phyloP scores from a whole-genome alignment of 768 basidiomycete genomes.

The Mycena metata region DNA sequence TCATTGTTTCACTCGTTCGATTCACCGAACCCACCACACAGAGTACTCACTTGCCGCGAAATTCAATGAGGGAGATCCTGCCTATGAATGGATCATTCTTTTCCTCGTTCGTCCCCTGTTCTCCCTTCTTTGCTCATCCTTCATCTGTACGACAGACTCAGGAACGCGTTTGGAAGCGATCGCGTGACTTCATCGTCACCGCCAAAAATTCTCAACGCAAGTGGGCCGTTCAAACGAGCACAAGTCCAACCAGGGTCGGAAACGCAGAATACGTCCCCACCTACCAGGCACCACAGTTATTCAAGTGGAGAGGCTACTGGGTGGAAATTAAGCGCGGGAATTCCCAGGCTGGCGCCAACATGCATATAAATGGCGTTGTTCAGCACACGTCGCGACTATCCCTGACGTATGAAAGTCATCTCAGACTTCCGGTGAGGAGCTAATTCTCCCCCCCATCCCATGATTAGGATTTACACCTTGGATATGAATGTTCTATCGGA shows the following conservation, averaged over 20 bases:
- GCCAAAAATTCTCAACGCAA: constrained; percentile 55
- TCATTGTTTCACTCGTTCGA: neutral
- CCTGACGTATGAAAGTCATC: constrained; percentile 43
- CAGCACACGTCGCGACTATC: constrained; percentile 40
- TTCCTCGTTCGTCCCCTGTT: constrained; percentile 50
- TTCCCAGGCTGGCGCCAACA: constrained; percentile 25
- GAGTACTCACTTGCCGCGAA: constrained; percentile 61
- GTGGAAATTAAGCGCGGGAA: constrained; percentile 51
- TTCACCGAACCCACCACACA: constrained; percentile 33
- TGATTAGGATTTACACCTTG: constrained; percentile 55
- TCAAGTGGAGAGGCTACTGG: constrained; percentile 58
- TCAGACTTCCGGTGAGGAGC: neutral
- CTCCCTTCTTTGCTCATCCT: neutral
- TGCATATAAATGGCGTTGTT: neutral
- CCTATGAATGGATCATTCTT: constrained; percentile 63
- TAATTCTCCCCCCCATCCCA: neutral
- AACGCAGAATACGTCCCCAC: constrained; percentile 58
- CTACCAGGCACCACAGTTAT: constrained; percentile 55
- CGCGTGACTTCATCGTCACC: constrained; percentile 55
- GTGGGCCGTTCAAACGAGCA: constrained; percentile 51
- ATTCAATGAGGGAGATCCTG: constrained; percentile 58
- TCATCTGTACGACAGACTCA: constrained; percentile 48
- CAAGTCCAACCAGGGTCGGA: constrained; percentile 39
- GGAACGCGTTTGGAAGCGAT: constrained; percentile 58
- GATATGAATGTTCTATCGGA: constrained; percentile 51